A percentile compares a stretch with the other conserved stretches of the same genome.
phyloP scores from a whole-genome alignment of 768 basidiomycete species.

The Lentinula lateritia region DNA sequence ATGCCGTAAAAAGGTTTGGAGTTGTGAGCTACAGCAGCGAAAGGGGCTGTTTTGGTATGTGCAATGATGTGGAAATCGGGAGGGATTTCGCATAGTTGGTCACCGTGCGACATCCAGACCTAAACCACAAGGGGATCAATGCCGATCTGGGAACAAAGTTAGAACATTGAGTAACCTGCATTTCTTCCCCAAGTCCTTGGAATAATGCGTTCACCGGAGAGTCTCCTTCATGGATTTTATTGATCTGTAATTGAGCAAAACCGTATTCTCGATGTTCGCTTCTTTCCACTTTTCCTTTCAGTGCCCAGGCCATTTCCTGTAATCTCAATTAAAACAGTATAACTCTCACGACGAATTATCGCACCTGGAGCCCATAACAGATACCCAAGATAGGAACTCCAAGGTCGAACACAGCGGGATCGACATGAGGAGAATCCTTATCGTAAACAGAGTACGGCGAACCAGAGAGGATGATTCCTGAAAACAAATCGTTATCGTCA shows the following conservation, averaged over 20 bases:
- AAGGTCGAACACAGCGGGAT: conserved; percentile 83
- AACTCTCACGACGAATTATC: conserved; percentile 10
- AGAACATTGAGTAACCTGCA: conserved; percentile 53
- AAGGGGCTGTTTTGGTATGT: conserved; percentile 81
- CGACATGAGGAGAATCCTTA: conserved; percentile 85
- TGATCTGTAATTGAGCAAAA: conserved; percentile 75
- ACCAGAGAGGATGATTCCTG: conserved; percentile 93
- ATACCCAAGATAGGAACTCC: conserved; percentile 94
- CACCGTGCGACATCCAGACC: conserved; percentile 99
- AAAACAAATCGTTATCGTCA: background rate
- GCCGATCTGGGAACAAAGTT: background rate
- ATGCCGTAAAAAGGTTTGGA: conserved; percentile 90
- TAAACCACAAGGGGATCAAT: conserved; percentile 21
- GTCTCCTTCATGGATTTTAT: conserved; percentile 47
- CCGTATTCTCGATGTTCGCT: conserved; percentile 96
- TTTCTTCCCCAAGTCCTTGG: conserved; percentile 78
- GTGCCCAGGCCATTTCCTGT: conserved; percentile 90
- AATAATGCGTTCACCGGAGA: conserved; percentile 71
- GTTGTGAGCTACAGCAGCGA: conserved; percentile 89
- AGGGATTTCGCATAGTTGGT: conserved; percentile 82
- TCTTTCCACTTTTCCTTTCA: conserved; percentile 78
- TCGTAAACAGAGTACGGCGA: conserved; percentile 99
- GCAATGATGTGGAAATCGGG: conserved; percentile 85
- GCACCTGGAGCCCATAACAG: conserved; percentile 93
- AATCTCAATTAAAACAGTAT: background rate